phyloP scores from a whole-genome alignment of 2,329 filamentous ascomycete species.

The Magnaporthiopsis rhizophila region DNA sequence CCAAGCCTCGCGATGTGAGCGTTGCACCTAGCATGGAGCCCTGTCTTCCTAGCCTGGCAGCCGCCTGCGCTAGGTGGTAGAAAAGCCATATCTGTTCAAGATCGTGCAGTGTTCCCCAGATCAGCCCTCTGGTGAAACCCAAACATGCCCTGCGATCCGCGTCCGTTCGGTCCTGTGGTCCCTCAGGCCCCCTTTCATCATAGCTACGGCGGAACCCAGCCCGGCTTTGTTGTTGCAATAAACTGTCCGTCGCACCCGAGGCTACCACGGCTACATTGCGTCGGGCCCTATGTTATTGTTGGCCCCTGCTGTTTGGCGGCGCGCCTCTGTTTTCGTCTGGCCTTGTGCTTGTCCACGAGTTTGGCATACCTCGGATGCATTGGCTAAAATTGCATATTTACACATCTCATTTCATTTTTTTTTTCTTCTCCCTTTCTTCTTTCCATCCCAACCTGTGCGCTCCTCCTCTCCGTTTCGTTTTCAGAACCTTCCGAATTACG shows the following conservation, averaged over 20 bases:
- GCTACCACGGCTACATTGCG: background rate
- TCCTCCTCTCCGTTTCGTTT: background rate
- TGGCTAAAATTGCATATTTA: background rate
- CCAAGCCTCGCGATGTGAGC: background rate
- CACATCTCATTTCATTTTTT: background rate
- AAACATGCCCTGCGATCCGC: background rate
- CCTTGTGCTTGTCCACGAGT: background rate
- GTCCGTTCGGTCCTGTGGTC: background rate
- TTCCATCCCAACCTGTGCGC: background rate
- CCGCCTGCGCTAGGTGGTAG: background rate
- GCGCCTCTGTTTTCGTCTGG: background rate
- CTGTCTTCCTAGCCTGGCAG: background rate
- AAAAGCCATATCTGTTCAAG: background rate
- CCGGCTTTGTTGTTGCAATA: slow-evolving; percentile 10
- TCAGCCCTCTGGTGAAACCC: background rate
- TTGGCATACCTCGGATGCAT: background rate
- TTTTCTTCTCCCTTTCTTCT: background rate
- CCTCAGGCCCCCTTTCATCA: slow-evolving; percentile 1
- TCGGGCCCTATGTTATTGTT: background rate
- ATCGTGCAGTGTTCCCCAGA: background rate
- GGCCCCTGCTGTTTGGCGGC: slow-evolving; percentile 3
- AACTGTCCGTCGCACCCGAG: background rate
- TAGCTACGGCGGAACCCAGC: background rate
- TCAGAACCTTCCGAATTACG: background rate
- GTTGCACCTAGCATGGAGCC: background rate